Base-by-base conservation (phyloP, 2,329 filamentous ascomycete species). In the Pseudogymnoascus sp. region DNA sequence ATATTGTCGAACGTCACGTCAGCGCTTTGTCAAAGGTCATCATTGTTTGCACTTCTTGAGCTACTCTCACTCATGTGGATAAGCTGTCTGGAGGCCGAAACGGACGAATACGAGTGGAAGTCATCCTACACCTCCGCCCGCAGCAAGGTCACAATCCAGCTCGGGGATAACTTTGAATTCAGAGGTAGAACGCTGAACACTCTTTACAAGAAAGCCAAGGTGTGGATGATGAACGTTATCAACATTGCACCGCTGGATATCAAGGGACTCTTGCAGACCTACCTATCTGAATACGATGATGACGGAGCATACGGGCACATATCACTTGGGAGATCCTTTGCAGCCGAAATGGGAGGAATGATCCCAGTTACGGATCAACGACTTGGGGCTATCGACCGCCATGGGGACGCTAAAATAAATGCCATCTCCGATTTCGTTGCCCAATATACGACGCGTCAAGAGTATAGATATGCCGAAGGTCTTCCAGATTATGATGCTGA, bases 361-460 rank as follows among this genome's bases (percentile, higher is more conserved):
- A 91, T 99, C 64, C 93, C 96, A 4, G 82, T 84, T 4, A 93
- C 89, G 8, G 93, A 99, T 73, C 92, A 96, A 72, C 86, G 92
- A 67, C 81, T 99, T 45, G 87, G 85, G 70, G 93, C 91, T 6
- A 86, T 99, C 60, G 90, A 96, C 69, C 83, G 83, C 37, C 83
- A 90, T 67, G 87, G 89, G 16, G 85, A 88, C 60, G 85, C 85
- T 63, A 85, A 85, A 67, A 88, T 97, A 74, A 96, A 98, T 74
- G 92, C 93, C 10, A 92, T 91, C 0, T 98, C 95, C 2, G 93
- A 98, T 74, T 96, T 99, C 71, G 86, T 99, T 73, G 92, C 95
- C 1, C 93, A 99, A 73, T 99, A 99, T 74, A 98, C 93, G 3
- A 96, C 92, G 25, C 89, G 95, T 39, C 96, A 99, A 74, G 93